These are phyloP conservation scores for Macrophomina phaseolina DNA, from an alignment of 2,329 filamentous ascomycete species.

Conservation along the genomic window DNA sequence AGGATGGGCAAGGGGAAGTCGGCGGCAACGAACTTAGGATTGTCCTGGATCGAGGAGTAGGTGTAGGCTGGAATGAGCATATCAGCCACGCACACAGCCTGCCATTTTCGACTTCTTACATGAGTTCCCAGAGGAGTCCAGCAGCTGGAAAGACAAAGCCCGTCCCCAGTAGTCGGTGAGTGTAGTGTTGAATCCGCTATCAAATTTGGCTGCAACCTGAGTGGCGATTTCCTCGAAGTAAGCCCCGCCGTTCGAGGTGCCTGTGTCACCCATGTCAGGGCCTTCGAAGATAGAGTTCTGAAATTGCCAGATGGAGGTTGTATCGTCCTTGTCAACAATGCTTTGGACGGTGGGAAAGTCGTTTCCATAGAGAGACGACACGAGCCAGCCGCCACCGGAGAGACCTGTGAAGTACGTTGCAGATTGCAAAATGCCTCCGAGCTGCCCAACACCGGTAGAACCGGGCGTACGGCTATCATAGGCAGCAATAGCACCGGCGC, in stretches of 20 bases:
- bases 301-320: slow-evolving; percentile 55
- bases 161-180: slow-evolving; percentile 90
- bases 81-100: slow-evolving; percentile 52
- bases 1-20: slow-evolving; percentile 75
- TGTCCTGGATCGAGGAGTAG: slow-evolving; percentile 76
- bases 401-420: slow-evolving; percentile 81
- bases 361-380: slow-evolving; percentile 77
- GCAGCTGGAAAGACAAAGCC: slow-evolving; percentile 68
- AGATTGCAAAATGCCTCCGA: slow-evolving; percentile 81
- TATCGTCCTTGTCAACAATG: slow-evolving; percentile 53
- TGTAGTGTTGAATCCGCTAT: slow-evolving; percentile 69
- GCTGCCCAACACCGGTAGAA: slow-evolving; percentile 66
- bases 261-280: slow-evolving; percentile 57
- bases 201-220: slow-evolving; percentile 64
- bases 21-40: slow-evolving; percentile 66
- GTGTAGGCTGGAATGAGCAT: slow-evolving; percentile 80
- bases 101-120: too few relatives aligned
- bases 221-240: slow-evolving; percentile 59
- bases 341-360: slow-evolving; percentile 75
- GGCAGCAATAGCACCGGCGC: slow-evolving; percentile 78
- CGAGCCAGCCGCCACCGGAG: slow-evolving; percentile 83
- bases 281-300: slow-evolving; percentile 65
- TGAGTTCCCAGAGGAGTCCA: too few relatives aligned
- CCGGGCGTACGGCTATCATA: slow-evolving; percentile 75
- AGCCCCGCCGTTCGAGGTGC: slow-evolving; percentile 65